These are phyloP conservation scores for Starmerella apicola DNA, from an alignment of 805 yeast species.

Conservation along the genomic window DNA sequence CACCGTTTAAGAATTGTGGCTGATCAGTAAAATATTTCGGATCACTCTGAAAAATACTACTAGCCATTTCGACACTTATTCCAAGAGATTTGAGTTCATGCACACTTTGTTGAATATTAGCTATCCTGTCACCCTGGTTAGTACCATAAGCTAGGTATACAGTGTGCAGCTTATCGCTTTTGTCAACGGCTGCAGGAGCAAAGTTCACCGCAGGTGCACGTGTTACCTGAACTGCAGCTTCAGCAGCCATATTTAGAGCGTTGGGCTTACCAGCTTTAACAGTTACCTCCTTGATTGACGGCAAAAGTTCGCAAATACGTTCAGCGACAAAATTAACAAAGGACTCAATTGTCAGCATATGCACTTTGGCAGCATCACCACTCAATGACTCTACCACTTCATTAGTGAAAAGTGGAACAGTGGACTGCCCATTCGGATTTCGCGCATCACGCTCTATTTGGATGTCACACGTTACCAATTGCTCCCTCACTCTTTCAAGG, in stretches of 20 bases:
- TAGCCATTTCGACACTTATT: conserved; percentile 45
- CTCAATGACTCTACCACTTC: conserved; percentile 28
- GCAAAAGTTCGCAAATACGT: conserved; percentile 34
- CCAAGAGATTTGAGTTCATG: conserved; percentile 32
- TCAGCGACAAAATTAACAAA: conserved; percentile 63
- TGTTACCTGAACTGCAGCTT: conserved; percentile 73
- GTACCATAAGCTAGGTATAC: conserved; percentile 84
- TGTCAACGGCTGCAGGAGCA: background rate
- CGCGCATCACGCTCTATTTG: conserved; percentile 39
- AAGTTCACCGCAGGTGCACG: conserved; percentile 37
- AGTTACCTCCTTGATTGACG: conserved; percentile 31
- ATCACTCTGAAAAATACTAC: conserved; percentile 73
- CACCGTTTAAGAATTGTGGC: conserved; percentile 74
- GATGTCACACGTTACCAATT: conserved; percentile 53
- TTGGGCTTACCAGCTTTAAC: conserved; percentile 75
- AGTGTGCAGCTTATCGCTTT: conserved; percentile 30
- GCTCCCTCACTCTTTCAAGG: conserved; percentile 73
- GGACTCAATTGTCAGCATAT: conserved; percentile 89
- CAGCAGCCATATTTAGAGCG: conserved; percentile 75
- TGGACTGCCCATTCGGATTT: no score
- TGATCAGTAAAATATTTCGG: conserved; percentile 89
- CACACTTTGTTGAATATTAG: conserved; percentile 48
- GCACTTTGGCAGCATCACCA: conserved; percentile 57
- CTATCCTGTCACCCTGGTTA: conserved; percentile 60
- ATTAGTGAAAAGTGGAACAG: conserved; percentile 15